Conservation (phyloP, 257 asterid species). For the Parsonsia alboflavescens region DNA sequence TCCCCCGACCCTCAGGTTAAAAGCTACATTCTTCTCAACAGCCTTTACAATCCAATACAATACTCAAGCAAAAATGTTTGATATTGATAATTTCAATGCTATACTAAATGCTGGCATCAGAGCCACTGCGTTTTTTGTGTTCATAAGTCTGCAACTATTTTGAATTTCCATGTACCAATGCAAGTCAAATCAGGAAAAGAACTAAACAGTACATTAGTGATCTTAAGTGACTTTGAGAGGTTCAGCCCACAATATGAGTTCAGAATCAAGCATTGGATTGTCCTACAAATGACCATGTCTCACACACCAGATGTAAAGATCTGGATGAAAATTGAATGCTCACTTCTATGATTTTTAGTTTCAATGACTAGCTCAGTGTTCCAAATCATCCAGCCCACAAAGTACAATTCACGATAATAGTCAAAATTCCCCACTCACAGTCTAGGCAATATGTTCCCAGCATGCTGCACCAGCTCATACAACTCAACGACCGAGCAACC, state of each 20-base stretch:
- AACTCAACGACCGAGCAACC: slow-evolving; percentile 97
- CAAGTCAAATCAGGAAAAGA: neutral
- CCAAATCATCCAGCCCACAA: neutral
- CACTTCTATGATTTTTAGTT: neutral
- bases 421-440: slow-evolving; percentile 41
- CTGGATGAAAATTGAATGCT: neutral
- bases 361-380: neutral
- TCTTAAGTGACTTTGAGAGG: neutral
- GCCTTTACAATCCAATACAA: neutral
- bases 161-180: neutral
- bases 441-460: slow-evolving; percentile 97
- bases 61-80: neutral
- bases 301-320: neutral
- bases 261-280: neutral
- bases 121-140: neutral
- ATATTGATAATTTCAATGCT: neutral
- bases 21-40: neutral
- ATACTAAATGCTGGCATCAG: neutral
- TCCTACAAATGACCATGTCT: neutral
- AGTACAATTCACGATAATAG: neutral
- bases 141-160: neutral
- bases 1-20: neutral
- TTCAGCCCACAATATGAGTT: neutral
- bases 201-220: neutral
- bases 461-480: slow-evolving; percentile 98